Conservation (phyloP, 164 flowering plant species). For the Santalum album region DNA sequence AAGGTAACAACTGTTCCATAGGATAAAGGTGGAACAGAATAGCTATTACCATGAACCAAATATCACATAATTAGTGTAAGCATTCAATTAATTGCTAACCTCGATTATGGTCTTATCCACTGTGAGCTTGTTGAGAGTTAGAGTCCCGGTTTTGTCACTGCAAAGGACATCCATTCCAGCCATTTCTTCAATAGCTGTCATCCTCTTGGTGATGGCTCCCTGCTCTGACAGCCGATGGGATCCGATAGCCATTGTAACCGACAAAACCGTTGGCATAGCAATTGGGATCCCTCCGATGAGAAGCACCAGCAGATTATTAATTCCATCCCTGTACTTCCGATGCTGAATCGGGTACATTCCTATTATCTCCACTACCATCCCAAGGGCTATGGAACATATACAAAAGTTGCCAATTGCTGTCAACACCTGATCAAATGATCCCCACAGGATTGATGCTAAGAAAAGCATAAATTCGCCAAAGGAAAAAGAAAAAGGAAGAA, state of each 20-base stretch:
- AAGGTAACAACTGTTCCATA: no score
- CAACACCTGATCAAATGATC: slow-evolving; percentile 1
- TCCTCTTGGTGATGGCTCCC: slow-evolving; percentile 3
- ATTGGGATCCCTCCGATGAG: slow-evolving; percentile 2
- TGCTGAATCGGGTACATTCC: slow-evolving; percentile 1
- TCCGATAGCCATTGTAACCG: slow-evolving; percentile 1
- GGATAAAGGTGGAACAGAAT: no score
- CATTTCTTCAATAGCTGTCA: slow-evolving; percentile 5
- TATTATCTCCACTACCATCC: not conserved
- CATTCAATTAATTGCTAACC: not conserved
- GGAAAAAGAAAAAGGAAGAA: no score
- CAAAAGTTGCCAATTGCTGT: slow-evolving; percentile 2
- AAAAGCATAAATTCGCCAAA: no score
- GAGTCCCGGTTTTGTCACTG: slow-evolving; percentile 1
- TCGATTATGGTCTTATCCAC: slow-evolving; percentile 1
- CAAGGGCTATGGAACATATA: not conserved
- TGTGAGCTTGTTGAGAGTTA: slow-evolving; percentile 1
- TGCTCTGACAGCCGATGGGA: slow-evolving; percentile 1
- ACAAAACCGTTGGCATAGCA: not conserved
- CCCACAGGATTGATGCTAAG: no score
- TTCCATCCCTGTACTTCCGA: no score
- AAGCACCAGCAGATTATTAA: no score
- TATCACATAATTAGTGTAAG: no score
- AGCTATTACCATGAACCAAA: no score
- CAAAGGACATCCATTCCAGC: slow-evolving; percentile 5